Conservation (phyloP, 2,329 filamentous ascomycete genomes). For the Xylariaceae sp. region DNA sequence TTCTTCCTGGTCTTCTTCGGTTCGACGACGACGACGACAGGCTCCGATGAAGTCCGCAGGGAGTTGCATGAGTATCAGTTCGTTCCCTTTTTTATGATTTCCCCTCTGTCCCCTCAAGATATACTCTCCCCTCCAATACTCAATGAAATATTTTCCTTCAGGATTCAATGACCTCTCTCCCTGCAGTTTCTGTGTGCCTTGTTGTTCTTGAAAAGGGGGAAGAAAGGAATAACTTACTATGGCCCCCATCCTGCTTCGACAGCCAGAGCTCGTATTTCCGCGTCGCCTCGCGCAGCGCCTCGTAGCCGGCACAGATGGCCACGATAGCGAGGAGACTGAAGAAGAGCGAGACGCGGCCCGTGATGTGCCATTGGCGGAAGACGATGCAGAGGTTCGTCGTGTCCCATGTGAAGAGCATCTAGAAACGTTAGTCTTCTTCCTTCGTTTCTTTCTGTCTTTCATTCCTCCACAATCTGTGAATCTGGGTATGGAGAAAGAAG, state of each 20-base stretch:
- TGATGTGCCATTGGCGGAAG: conserved; percentile 86
- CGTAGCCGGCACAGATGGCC: conserved; percentile 84
- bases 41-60: conserved; percentile 7
- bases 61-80: conserved; percentile 17
- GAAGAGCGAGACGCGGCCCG: conserved; percentile 66
- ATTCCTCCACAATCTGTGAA: too few species aligned
- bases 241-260: conserved; percentile 44
- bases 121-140: too few species aligned
- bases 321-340: conserved; percentile 79
- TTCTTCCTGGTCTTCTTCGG: conserved; percentile 25
- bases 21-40: conserved; percentile 3
- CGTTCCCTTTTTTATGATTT: not conserved
- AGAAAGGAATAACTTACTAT: conserved; percentile 43
- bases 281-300: conserved; percentile 72
- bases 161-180: not conserved
- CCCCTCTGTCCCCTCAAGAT: too few species aligned
- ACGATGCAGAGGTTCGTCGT: conserved; percentile 92
- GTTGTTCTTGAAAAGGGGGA: not conserved
- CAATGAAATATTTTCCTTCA: too few species aligned
- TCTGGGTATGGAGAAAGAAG: not conserved
- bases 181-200: not conserved
- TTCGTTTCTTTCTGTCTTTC: not conserved
- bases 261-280: conserved; percentile 67
- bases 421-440: not conserved
- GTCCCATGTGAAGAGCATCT: conserved; percentile 99